phyloP scores from a whole-genome alignment of 768 basidiomycete species.

The Leccinellum luteum region DNA sequence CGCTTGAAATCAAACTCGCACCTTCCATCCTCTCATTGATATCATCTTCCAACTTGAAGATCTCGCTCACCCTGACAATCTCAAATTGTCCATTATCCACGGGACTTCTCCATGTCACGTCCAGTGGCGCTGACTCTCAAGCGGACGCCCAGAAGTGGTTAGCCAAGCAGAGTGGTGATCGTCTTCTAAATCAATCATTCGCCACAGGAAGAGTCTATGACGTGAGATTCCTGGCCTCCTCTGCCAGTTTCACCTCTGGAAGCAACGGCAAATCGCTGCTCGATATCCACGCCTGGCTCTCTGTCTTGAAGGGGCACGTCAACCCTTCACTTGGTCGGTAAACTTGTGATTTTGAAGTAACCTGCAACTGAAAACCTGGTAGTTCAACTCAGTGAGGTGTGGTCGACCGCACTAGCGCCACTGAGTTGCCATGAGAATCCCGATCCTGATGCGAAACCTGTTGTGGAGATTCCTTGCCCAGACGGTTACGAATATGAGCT shows the following conservation, averaged over 20 bases:
- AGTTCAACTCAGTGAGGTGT: slow-evolving; percentile 10
- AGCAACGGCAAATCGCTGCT: not conserved
- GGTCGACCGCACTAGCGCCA: slow-evolving; percentile 7
- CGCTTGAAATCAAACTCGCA: not conserved
- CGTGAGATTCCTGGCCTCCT: slow-evolving; percentile 16
- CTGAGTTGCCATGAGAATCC: not conserved
- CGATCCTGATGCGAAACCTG: not conserved
- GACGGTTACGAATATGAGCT: slow-evolving; percentile 16
- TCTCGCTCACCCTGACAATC: slow-evolving; percentile 15
- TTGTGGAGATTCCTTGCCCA: slow-evolving; percentile 5
- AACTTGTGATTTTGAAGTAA: not conserved
- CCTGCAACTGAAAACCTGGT: not conserved
- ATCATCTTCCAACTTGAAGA: not conserved
- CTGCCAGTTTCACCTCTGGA: not conserved
- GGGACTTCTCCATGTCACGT: slow-evolving; percentile 12
- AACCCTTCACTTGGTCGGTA: slow-evolving; percentile 9
- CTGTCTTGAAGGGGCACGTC: slow-evolving; percentile 10
- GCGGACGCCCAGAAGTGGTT: not conserved
- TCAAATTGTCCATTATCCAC: slow-evolving; percentile 10
- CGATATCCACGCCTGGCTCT: slow-evolving; percentile 15
- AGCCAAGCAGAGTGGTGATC: slow-evolving; percentile 3
- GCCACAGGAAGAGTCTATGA: slow-evolving; percentile 17
- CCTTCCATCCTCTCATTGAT: not conserved
- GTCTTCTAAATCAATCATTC: slow-evolving; percentile 11
- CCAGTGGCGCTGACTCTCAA: not conserved